Evolutionary conservation across 345 rosid species (phyloP).

Genomic region (Salix brachista): DNA sequence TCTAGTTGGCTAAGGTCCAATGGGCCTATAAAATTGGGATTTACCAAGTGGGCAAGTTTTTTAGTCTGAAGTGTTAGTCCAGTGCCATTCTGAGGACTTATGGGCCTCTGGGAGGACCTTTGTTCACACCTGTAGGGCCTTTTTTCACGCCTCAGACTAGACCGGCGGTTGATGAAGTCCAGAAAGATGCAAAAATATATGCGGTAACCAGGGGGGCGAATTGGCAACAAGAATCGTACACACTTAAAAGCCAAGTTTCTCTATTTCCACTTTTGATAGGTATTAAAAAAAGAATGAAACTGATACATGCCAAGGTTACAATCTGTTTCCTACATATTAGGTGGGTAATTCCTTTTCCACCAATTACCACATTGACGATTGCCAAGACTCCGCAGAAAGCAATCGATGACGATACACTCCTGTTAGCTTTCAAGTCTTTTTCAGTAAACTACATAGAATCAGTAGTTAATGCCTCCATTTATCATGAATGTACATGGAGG

Average conservation of each 20-base stretch:
- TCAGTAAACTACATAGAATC: constrained; percentile 27
- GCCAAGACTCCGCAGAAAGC: neutral
- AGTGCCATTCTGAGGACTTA: too few species aligned
- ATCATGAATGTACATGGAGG: constrained; percentile 30
- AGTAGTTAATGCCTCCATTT: constrained; percentile 29
- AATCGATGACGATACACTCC: neutral
- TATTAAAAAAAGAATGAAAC: neutral
- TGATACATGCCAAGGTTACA: constrained; percentile 2
- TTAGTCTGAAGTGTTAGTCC: too few species aligned
- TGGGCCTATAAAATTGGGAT: too few species aligned
- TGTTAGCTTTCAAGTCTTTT: constrained; percentile 1
- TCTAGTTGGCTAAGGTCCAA: too few species aligned
- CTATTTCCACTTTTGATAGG: neutral
- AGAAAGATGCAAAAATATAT: neutral
- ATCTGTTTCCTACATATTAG: neutral
- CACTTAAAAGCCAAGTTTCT: neutral
- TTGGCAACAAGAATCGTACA: neutral
- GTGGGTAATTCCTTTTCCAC: neutral
- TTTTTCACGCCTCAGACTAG: neutral
- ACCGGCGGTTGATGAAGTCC: neutral
- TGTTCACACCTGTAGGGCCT: neutral
- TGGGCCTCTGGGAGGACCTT: neutral
- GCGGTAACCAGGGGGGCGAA: neutral
- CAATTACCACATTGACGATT: neutral
- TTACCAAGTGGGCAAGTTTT: too few species aligned